These are phyloP conservation scores for Aureobasidium subglaciale DNA, from an alignment of 2,329 filamentous ascomycete genomes.

Conservation along the genomic window DNA sequence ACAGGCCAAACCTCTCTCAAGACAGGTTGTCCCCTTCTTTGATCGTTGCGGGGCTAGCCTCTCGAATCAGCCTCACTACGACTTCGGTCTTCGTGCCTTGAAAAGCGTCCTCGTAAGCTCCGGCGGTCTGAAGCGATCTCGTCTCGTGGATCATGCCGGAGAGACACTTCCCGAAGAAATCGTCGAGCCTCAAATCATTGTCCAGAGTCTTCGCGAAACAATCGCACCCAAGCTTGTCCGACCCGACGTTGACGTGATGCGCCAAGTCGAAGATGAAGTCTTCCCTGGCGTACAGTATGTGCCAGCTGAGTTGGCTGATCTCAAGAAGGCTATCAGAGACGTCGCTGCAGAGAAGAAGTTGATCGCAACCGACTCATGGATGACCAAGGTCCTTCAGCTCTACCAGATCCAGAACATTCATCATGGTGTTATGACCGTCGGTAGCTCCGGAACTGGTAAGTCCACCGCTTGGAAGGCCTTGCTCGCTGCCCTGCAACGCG, in stretches of 20 bases:
- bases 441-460: constrained; percentile 94
- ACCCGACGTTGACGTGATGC: constrained; percentile 83
- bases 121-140: constrained; percentile 83
- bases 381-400: constrained; percentile 92
- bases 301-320: constrained; percentile 72
- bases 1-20: constrained; percentile 86
- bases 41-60: constrained; percentile 75
- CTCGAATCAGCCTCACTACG: constrained; percentile 97
- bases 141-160: constrained; percentile 55
- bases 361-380: constrained; percentile 89
- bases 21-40: constrained; percentile 97
- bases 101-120: constrained; percentile 99
- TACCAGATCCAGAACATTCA: constrained; percentile 98
- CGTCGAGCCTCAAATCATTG: constrained; percentile 93
- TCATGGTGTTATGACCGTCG: constrained; percentile 99
- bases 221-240: constrained; percentile 96
- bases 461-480: constrained; percentile 91
- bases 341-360: constrained; percentile 80
- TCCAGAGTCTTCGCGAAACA: constrained; percentile 96
- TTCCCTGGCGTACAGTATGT: constrained; percentile 94
- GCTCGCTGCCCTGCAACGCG: constrained; percentile 80
- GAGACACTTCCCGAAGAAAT: constrained; percentile 54
- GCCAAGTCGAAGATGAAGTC: constrained; percentile 69
- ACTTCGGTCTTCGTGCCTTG: constrained; percentile 93
- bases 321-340: constrained; percentile 73